These are phyloP conservation scores for Rhizomucor miehei DNA, from an alignment of 371 early-diverging fungal genomes.

Conservation along the genomic window DNA sequence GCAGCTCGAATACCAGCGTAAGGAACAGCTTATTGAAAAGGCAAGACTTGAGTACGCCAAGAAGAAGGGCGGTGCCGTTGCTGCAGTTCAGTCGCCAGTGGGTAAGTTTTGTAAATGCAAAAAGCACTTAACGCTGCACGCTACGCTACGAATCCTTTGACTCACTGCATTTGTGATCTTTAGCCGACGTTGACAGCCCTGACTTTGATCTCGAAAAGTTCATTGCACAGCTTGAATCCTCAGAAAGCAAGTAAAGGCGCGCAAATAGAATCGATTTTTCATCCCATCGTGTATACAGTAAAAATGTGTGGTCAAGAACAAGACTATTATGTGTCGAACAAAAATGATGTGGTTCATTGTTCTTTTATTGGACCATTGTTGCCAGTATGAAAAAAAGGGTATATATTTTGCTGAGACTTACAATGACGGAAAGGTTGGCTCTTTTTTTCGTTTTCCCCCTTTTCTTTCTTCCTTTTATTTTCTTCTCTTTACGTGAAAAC, in stretches of 20 bases:
- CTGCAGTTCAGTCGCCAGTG: constrained; percentile 16
- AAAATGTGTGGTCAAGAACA: constrained; percentile 2
- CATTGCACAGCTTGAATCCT: constrained; percentile 45
- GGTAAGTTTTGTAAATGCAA: constrained; percentile 9
- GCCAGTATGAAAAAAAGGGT: neutral
- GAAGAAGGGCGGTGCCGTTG: constrained; percentile 35
- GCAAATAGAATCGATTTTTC: neutral
- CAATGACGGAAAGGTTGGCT: constrained; percentile 1
- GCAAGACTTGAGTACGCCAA: constrained; percentile 68
- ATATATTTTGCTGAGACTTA: constrained; percentile 2
- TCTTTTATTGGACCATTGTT: neutral
- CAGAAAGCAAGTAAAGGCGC: constrained; percentile 19
- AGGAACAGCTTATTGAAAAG: constrained; percentile 69
- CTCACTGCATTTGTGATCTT: too few species aligned
- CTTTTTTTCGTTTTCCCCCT: neutral
- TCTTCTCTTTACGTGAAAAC: neutral
- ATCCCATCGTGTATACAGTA: neutral
- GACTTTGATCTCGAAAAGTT: constrained; percentile 66
- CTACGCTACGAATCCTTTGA: too few species aligned
- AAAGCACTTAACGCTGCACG: too few species aligned
- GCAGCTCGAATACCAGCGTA: constrained; percentile 60
- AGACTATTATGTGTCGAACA: neutral
- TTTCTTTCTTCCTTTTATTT: constrained; percentile 7
- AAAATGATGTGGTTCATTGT: constrained; percentile 4
- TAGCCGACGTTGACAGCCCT: constrained; percentile 60